A percentile compares a stretch with the other conserved stretches of the same genome.
Evolutionary conservation across 768 basidiomycete genomes (phyloP).

Genomic region (Boletus coccyginus): DNA sequence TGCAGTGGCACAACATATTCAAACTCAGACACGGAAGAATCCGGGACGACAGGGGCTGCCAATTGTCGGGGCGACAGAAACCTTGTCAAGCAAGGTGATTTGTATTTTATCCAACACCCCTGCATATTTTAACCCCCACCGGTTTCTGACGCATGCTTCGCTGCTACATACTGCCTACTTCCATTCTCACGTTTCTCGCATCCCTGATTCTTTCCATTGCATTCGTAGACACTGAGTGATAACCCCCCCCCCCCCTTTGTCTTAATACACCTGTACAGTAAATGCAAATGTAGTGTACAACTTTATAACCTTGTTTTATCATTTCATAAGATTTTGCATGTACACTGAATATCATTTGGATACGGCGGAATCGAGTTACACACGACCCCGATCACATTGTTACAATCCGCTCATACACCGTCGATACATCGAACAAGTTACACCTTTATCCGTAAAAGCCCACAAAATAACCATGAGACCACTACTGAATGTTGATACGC

Average conservation of each 20-base stretch:
- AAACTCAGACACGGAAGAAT: too few relatives aligned
- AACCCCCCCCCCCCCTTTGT: neutral
- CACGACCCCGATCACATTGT: too few relatives aligned
- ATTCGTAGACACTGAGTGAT: neutral
- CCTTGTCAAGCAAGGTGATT: neutral
- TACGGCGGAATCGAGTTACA: neutral
- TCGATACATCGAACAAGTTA: neutral
- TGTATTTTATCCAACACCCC: neutral
- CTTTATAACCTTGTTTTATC: neutral
- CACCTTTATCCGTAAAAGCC: neutral
- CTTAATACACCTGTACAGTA: neutral
- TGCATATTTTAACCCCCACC: neutral
- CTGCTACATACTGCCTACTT: neutral
- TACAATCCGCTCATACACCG: neutral
- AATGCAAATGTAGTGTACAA: neutral
- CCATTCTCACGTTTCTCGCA: neutral
- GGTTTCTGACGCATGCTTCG: neutral
- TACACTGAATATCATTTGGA: neutral
- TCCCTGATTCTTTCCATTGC: neutral
- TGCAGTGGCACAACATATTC: neutral
- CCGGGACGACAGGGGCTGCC: too few relatives aligned
- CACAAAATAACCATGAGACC: neutral
- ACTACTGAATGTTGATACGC: conserved; percentile 29
- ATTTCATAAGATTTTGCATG: too few relatives aligned
- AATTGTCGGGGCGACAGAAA: too few relatives aligned